Percentiles rank a stretch among this genome's conserved stretches.
Evolutionary conservation across 306 rosid species (phyloP).

Genomic region (Dryas alaskensis): DNA sequence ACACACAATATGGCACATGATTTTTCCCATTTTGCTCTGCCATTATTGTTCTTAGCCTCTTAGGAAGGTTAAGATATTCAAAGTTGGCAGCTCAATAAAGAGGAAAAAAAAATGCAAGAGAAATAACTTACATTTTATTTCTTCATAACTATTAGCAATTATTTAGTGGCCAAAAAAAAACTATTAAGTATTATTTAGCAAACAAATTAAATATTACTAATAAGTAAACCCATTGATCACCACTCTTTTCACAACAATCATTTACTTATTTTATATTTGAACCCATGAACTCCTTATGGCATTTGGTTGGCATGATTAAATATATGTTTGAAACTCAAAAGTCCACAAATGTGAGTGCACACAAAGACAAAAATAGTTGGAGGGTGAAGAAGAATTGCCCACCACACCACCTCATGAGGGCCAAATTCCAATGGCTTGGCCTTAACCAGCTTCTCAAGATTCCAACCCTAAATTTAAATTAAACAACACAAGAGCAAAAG

Average conservation of each 20-base stretch:
- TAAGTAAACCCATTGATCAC: background rate
- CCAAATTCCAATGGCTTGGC: background rate
- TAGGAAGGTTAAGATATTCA: background rate
- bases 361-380: background rate
- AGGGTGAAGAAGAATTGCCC: background rate
- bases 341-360: background rate
- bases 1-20: background rate
- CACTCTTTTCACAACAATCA: too few species aligned
- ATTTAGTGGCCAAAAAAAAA: too few species aligned
- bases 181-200: too few species aligned
- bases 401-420: background rate
- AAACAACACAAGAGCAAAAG: conserved; percentile 2
- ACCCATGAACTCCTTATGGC: conserved; percentile 1
- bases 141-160: too few species aligned
- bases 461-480: background rate
- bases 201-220: background rate
- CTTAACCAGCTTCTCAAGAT: background rate
- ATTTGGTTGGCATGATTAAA: background rate
- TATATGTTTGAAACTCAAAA: background rate
- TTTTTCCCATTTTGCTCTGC: background rate
- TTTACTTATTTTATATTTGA: too few species aligned
- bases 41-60: background rate
- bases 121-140: background rate
- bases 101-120: background rate
- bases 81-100: background rate